Conservation (phyloP, 2,329 filamentous ascomycete species). For the Xylariaceae sp. region DNA sequence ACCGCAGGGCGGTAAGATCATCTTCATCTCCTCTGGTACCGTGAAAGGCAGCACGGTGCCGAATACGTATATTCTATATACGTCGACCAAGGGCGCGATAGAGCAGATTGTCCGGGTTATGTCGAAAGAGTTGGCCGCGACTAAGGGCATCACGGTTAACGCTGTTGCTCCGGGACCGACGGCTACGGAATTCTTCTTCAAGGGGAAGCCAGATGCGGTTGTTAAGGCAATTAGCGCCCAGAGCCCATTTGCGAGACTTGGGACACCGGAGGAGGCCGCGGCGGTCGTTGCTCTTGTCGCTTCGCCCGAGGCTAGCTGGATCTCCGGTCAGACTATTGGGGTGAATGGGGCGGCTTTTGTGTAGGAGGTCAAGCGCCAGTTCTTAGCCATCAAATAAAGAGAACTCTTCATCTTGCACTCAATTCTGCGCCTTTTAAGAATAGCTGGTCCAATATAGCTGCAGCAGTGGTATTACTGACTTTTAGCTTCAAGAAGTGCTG, state of each 20-base stretch:
- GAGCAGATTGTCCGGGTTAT: constrained; percentile 53
- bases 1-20: constrained; percentile 33
- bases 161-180: constrained; percentile 2
- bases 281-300: constrained; percentile 1
- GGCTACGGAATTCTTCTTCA: background rate
- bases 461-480: constrained; percentile 7
- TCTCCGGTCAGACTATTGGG: background rate
- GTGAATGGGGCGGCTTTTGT: background rate
- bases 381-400: no score
- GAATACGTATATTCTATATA: constrained; percentile 51
- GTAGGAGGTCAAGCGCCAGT: background rate
- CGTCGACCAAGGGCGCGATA: constrained; percentile 56
- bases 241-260: constrained; percentile 3
- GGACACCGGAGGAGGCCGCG: constrained; percentile 5
- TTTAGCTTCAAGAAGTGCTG: constrained; percentile 40
- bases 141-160: constrained; percentile 4
- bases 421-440: constrained; percentile 14
- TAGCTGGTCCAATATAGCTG: constrained; percentile 9
- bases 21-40: constrained; percentile 40
- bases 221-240: background rate
- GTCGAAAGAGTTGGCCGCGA: background rate
- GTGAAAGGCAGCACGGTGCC: constrained; percentile 38
- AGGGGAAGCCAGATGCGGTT: constrained; percentile 1
- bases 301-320: background rate
- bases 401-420: background rate